These are phyloP conservation scores for Candida taoyuanica DNA, from an alignment of 805 yeast genomes.

Conservation along the genomic window DNA sequence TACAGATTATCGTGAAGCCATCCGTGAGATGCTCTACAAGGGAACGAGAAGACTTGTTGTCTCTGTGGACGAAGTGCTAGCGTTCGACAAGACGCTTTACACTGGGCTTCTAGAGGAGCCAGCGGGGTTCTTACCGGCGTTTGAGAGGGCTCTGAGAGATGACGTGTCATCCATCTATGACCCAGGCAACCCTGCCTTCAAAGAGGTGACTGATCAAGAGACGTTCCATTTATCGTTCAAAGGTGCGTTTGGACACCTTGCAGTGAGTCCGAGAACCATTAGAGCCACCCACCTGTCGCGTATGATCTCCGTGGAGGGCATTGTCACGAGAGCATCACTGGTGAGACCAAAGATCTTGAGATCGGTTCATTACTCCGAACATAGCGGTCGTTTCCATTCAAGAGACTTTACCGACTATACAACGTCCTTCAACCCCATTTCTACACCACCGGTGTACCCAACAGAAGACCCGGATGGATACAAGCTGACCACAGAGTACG, in stretches of 20 bases:
- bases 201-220: constrained; percentile 53
- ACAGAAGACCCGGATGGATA: constrained; percentile 91
- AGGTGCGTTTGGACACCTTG: constrained; percentile 89
- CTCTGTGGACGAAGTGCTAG: constrained; percentile 82
- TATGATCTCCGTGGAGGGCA: constrained; percentile 87
- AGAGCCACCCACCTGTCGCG: constrained; percentile 72
- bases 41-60: constrained; percentile 65
- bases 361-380: constrained; percentile 89
- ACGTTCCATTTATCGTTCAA: constrained; percentile 73
- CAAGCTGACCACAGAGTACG: constrained; percentile 85
- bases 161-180: constrained; percentile 71
- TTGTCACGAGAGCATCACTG: constrained; percentile 87
- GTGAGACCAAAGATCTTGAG: constrained; percentile 89
- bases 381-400: constrained; percentile 78
- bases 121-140: constrained; percentile 82
- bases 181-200: constrained; percentile 47
- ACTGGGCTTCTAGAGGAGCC: constrained; percentile 69
- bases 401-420: constrained; percentile 92
- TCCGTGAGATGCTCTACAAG: constrained; percentile 67
- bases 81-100: constrained; percentile 77
- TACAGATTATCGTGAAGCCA: constrained; percentile 62
- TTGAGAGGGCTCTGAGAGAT: constrained; percentile 81
- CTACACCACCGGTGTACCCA: constrained; percentile 84
- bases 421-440: constrained; percentile 79
- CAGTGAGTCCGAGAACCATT: constrained; percentile 83